Evolutionary conservation across 192 early-diverging fungal genomes (phyloP).

Genomic region (Kickxella alabastrina): DNA sequence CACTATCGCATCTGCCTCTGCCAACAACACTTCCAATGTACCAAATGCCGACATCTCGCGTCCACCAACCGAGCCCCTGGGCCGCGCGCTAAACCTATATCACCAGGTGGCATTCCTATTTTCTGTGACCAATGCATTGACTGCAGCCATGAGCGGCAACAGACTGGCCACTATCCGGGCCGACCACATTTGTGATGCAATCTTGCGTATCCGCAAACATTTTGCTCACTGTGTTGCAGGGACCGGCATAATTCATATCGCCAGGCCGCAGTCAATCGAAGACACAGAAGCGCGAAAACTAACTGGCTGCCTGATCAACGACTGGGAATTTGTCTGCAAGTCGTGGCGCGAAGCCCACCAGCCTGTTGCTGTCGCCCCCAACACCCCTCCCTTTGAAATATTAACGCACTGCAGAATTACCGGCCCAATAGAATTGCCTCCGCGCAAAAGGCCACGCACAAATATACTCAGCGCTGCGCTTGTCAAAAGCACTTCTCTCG

Average conservation of each 20-base stretch:
- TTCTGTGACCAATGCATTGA: slow-evolving; percentile 23
- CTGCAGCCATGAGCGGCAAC: slow-evolving; percentile 22
- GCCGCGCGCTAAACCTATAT: slow-evolving; percentile 35
- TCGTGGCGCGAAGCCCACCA: slow-evolving; percentile 31
- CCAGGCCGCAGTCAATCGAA: slow-evolving; percentile 5
- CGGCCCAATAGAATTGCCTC: slow-evolving; percentile 5
- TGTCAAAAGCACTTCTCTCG: neutral
- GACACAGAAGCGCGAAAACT: slow-evolving; percentile 4
- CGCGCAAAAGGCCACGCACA: slow-evolving; percentile 25
- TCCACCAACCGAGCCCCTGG: slow-evolving; percentile 24
- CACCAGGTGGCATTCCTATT: slow-evolving; percentile 30
- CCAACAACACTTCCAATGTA: no score
- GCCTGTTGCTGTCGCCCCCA: slow-evolving; percentile 3
- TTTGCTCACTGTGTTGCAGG: slow-evolving; percentile 15
- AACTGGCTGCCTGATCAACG: slow-evolving; percentile 5
- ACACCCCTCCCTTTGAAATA: slow-evolving; percentile 21
- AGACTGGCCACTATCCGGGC: slow-evolving; percentile 7
- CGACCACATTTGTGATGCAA: slow-evolving; percentile 14
- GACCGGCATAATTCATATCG: slow-evolving; percentile 32
- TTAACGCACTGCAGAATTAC: slow-evolving; percentile 7
- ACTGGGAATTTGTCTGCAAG: slow-evolving; percentile 17
- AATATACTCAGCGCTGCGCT: neutral
- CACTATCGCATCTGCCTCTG: no score
- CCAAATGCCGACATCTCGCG: no score
- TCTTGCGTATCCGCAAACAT: slow-evolving; percentile 29